phyloP scores from a whole-genome alignment of 768 basidiomycete genomes.

The Punctularia strigosozonata region DNA sequence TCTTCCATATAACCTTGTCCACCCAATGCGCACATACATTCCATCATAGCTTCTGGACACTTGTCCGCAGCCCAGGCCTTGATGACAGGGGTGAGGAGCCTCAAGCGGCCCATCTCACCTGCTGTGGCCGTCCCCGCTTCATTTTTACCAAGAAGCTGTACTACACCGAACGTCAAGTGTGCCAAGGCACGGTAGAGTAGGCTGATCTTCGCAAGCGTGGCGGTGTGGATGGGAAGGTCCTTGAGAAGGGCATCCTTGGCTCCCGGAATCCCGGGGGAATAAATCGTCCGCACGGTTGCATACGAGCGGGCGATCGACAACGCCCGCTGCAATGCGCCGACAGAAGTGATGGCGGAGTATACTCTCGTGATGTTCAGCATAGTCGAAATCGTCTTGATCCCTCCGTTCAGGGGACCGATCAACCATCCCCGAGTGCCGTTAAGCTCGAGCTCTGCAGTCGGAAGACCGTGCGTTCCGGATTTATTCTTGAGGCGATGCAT shows the following conservation, averaged over 20 bases:
- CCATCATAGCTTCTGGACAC: constrained; percentile 51
- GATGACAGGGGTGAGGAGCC: constrained; percentile 55
- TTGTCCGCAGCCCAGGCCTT: constrained; percentile 66
- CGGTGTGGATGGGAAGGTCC: constrained; percentile 51
- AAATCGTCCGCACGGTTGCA: constrained; percentile 45
- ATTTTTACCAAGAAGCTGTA: constrained; percentile 45
- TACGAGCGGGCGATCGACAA: constrained; percentile 57
- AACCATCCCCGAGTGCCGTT: constrained; percentile 49
- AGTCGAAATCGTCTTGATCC: constrained; percentile 55
- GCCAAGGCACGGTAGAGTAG: constrained; percentile 54
- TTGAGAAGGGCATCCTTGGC: no score
- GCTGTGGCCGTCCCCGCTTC: constrained; percentile 41
- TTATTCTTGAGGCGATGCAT: constrained; percentile 72
- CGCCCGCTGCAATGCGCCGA: constrained; percentile 48
- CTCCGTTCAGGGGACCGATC: constrained; percentile 43
- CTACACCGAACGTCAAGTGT: constrained; percentile 51
- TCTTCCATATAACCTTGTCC: constrained; percentile 83
- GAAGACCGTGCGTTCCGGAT: constrained; percentile 61
- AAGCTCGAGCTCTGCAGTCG: constrained; percentile 65
- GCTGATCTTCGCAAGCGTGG: constrained; percentile 47
- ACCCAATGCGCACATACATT: constrained; percentile 63
- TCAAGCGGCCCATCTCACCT: constrained; percentile 40
- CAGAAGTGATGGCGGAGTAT: constrained; percentile 45
- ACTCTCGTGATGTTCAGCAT: constrained; percentile 72
- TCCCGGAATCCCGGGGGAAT: constrained; percentile 32